Evolutionary conservation across 768 basidiomycete species (phyloP).

Genomic region (Pholiota microspora): DNA sequence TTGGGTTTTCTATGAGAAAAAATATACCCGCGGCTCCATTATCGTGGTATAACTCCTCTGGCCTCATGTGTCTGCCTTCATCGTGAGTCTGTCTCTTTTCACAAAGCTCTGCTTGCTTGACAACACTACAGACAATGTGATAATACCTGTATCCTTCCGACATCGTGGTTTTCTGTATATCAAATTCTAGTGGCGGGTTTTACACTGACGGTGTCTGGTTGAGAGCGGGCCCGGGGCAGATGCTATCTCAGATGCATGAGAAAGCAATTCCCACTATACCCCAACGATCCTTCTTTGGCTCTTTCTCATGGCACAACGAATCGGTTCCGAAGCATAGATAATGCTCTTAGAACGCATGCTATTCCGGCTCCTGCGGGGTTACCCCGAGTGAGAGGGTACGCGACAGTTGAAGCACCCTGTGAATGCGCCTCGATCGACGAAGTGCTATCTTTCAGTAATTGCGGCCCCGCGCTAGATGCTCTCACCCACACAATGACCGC

Average conservation of each 20-base stretch:
- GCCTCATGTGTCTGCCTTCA: neutral
- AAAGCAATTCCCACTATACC: neutral
- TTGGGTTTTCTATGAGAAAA: neutral
- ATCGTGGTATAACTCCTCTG: neutral
- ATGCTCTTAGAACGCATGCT: neutral
- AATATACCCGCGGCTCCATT: too few relatives aligned
- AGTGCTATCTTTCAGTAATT: neutral
- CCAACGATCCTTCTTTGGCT: neutral
- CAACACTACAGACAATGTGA: neutral
- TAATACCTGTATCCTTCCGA: slow-evolving; percentile 4
- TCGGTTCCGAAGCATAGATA: slow-evolving; percentile 17
- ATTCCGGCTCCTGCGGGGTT: slow-evolving; percentile 12
- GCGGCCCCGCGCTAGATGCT: neutral
- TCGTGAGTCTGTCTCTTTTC: neutral
- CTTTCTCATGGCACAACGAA: neutral
- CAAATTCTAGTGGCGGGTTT: neutral
- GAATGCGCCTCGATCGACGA: slow-evolving; percentile 7
- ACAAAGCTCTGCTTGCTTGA: neutral
- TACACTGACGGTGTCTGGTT: neutral
- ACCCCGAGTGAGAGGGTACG: slow-evolving; percentile 13
- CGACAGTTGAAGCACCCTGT: neutral
- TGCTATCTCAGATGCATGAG: neutral
- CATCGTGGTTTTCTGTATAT: neutral
- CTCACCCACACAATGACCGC: neutral
- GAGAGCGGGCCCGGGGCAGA: neutral